Evolutionary conservation across 1,139 yeast species (phyloP).

Genomic region (Eremothecium coryli): DNA sequence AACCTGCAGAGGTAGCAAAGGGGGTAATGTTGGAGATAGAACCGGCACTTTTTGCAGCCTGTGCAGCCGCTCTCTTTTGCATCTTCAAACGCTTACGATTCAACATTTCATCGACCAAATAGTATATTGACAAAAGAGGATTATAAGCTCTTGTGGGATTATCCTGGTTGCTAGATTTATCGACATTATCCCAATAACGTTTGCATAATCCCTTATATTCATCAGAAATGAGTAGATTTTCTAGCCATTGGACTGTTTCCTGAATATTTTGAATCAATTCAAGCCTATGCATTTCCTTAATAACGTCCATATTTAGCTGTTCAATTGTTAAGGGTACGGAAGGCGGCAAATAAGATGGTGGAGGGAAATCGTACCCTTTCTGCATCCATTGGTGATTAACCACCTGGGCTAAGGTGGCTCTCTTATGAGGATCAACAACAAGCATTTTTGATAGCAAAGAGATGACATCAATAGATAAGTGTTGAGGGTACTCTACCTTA

Average conservation of each 20-base stretch:
- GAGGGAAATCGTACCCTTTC: conserved; percentile 72
- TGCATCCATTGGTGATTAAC: conserved; percentile 92
- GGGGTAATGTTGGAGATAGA: conserved; percentile 8
- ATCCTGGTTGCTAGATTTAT: conserved; percentile 30
- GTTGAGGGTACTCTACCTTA: conserved; percentile 80
- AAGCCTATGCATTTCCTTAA: conserved; percentile 66
- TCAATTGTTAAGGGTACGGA: conserved; percentile 67
- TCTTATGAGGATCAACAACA: conserved; percentile 73
- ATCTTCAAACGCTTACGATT: conserved; percentile 55
- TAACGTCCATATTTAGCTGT: conserved; percentile 52
- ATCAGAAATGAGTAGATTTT: conserved; percentile 50
- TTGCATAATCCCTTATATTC: conserved; percentile 45
- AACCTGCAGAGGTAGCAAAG: conserved; percentile 2
- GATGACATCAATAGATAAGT: conserved; percentile 74
- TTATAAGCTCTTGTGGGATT: conserved; percentile 90
- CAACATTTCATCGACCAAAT: conserved; percentile 73
- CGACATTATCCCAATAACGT: conserved; percentile 20
- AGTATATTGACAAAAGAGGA: conserved; percentile 81
- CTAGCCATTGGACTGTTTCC: conserved; percentile 49
- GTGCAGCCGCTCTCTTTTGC: conserved; percentile 23
- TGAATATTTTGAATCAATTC: conserved; percentile 67
- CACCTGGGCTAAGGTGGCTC: conserved; percentile 75
- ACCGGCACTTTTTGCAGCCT: conserved; percentile 18
- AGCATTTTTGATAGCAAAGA: conserved; percentile 80
- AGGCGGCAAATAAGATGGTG: conserved; percentile 64